Evolutionary conservation across 2,329 filamentous ascomycete genomes (phyloP), one percentile per base, ranked within the genome.

Genomic region (Hymenoscyphus salicellus): DNA sequence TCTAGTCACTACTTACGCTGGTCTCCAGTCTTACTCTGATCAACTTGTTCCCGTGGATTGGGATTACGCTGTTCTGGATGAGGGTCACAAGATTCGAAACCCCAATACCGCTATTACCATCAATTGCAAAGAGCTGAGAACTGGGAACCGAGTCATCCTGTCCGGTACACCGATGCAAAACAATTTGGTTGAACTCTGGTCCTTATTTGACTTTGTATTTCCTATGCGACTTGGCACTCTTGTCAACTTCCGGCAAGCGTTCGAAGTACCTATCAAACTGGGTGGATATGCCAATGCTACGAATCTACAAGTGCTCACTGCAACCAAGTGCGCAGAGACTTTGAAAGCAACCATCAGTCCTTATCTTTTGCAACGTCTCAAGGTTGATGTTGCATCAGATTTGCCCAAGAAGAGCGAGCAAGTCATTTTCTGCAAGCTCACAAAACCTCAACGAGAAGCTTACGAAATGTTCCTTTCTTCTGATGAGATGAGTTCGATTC

Each of bases 81-180:
- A 99, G 80, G 95, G 96, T 2, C 96, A 99, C 79, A 97, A 97
- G 77, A 99, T 99, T 71, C 89, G 95, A 46, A 99, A 99, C 71
- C 95, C 95, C 0, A 96, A 98, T 72, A 93, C 95, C 0, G 89
- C 91, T 6, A 95, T 99, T 68, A 97, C 96, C 0, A 91, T 98
- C 61, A 91, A 93, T 69, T 97, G 93, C 82, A 99, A 99, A 75
- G 92, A 97, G 76, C 80, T 99, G 11, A 89, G 90, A 38, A 99
- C 95, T 0, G 86, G 91, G 0, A 95, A 98, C 72, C 87, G 96
- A 26, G 84, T 98, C 68, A 98, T 99, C 65, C 81, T 99, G 1
- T 98, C 96, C 0, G 95, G 95, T 5, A 99, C 95, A 0, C 96
- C 96, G 0, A 96, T 99, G 82, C 96, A 99, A 76, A 99, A 99